Conservation (phyloP, 257 asterid species). For the Capsicum chinense region DNA sequence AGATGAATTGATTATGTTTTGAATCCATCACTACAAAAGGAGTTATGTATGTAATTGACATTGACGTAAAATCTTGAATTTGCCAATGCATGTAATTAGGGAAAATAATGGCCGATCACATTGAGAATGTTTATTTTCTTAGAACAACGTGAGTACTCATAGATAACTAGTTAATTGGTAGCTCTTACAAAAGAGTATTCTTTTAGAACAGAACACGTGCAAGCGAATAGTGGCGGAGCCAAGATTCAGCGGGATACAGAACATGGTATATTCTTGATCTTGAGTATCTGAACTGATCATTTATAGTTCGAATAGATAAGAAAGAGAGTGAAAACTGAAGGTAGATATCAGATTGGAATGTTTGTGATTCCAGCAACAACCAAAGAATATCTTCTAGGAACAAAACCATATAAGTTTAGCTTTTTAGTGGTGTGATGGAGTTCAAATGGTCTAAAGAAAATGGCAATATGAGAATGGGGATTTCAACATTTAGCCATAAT, state of each 20-base stretch:
- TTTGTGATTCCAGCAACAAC: slow-evolving; percentile 16
- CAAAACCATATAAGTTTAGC: slow-evolving; percentile 18
- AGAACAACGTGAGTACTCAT: background rate
- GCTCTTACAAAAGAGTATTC: background rate
- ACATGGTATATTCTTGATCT: background rate
- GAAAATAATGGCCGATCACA: too few species aligned
- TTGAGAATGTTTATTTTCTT: background rate
- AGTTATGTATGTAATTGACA: background rate
- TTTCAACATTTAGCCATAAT: slow-evolving; percentile 24
- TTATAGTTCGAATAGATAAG: background rate
- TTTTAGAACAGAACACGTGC: background rate
- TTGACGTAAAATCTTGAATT: background rate
- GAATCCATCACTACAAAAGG: too few species aligned
- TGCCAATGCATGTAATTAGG: background rate
- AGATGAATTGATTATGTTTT: background rate
- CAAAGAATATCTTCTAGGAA: slow-evolving; percentile 14
- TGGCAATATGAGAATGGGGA: slow-evolving; percentile 7
- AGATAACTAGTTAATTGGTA: background rate
- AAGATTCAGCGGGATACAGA: background rate
- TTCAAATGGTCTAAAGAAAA: slow-evolving; percentile 23
- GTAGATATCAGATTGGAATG: slow-evolving; percentile 19
- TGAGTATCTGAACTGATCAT: background rate
- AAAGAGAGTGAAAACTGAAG: background rate
- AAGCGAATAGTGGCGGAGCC: background rate
- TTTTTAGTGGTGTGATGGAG: slow-evolving; percentile 13